Evolutionary conservation across 2,329 filamentous ascomycete species (phyloP).

Genomic region (Chaetomiaceae sp.): DNA sequence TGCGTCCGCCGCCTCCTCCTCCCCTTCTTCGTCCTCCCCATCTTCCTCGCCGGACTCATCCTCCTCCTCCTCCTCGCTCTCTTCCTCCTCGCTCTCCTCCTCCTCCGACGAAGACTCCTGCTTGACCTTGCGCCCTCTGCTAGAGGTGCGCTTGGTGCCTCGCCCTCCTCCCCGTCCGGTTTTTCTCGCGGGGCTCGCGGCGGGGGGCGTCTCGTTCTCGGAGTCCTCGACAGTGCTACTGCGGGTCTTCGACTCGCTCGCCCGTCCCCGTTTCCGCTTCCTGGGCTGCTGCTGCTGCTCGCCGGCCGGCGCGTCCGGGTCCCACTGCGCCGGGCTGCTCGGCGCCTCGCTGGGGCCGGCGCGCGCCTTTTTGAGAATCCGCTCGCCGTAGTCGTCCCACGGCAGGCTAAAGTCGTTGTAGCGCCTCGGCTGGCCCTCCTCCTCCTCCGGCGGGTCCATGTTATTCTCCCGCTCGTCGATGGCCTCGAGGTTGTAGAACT

Average conservation of each 20-base stretch:
- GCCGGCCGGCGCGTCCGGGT: conserved; percentile 25
- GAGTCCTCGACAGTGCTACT: conserved; percentile 49
- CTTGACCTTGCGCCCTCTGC: conserved; percentile 36
- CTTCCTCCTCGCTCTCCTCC: conserved; percentile 30
- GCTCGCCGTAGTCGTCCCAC: conserved; percentile 37
- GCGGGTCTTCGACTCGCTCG: conserved; percentile 32
- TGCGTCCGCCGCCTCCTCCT: conserved; percentile 35
- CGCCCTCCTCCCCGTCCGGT: conserved; percentile 39
- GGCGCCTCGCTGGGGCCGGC: conserved; percentile 43
- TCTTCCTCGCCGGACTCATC: conserved; percentile 33
- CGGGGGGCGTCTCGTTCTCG: conserved; percentile 39
- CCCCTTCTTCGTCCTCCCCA: conserved; percentile 32
- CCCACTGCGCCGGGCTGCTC: conserved; percentile 41
- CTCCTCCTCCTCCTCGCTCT: conserved; percentile 29
- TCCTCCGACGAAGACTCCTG: conserved; percentile 32
- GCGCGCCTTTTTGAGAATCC: conserved; percentile 41
- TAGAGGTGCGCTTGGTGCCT: conserved; percentile 39
- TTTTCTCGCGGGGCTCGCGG: conserved; percentile 34
- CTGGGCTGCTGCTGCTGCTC: no score
- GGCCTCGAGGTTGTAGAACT: conserved; percentile 76
- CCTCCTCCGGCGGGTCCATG: conserved; percentile 48
- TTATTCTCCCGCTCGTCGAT: conserved; percentile 78
- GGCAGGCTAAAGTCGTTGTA: conserved; percentile 64
- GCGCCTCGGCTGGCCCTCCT: conserved; percentile 51
- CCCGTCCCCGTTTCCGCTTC: conserved; percentile 43